Base-by-base conservation (phyloP, 805 yeast species). In the Barnettozyma vustinii region DNA sequence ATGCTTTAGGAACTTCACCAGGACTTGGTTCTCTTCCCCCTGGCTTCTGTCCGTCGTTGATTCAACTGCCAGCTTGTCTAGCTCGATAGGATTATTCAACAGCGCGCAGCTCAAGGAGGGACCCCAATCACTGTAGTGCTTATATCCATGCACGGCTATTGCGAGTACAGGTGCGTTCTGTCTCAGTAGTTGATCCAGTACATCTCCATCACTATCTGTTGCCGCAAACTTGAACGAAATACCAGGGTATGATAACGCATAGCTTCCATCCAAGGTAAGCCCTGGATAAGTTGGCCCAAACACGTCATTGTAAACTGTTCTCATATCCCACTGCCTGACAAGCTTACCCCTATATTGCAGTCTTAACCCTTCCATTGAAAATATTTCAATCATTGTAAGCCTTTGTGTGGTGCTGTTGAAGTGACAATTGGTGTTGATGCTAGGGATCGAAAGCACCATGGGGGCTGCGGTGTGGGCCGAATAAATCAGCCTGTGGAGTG, bases 221-320 rank as follows among this genome's bases (percentile, higher is more conserved):
- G 41, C 16, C 3, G 57, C 60, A 56, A 80, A 81, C 47, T 67
- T 70, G 62, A 81, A 80, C 0, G 77, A 67, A 4, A 81, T 66
- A 0, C 87, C 87, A 1, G 81, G 79, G 54, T 81, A 81, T 20
- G 79, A 73, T 23, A 81, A 63, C 10, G 71, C 61, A 13, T 60
- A 57, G 18, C 55, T 41, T 3, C 50, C 53, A 1, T 48, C 47
- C 41, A 66, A 61, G 9, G 69, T 54, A 25, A 56, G 60, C 0
- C 85, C 86, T 1, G 83, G 81, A 51, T 75, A 79, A 0, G 86
- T 80, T 2, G 85, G 85, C 0, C 87, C 87, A 58, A 81, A 77
- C 2, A 74, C 67, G 57, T 73, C 75, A 56, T 80, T 79, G 60
- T 81, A 81, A 3, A 80, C 68, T 16, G 67, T 62, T 42, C 72